Conservation (phyloP, 1,284 basidiomycete species). For the Leccinum griseonigrum region DNA sequence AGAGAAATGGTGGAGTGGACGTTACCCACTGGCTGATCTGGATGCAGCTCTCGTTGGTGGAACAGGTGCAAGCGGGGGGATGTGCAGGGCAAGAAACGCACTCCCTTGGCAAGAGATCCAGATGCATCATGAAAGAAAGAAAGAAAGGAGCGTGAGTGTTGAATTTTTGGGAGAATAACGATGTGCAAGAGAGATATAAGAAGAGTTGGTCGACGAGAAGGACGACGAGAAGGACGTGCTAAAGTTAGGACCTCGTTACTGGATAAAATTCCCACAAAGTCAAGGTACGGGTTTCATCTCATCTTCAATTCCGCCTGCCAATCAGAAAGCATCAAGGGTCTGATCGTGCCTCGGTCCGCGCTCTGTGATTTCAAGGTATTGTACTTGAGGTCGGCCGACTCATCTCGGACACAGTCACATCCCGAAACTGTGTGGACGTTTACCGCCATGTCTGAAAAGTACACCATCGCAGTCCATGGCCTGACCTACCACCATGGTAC, state of each 20-base stretch:
- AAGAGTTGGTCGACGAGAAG: not conserved
- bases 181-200: constrained; percentile 9
- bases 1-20: constrained; percentile 2
- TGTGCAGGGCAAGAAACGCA: constrained; percentile 44
- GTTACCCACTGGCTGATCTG: constrained; percentile 53
- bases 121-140: constrained; percentile 43
- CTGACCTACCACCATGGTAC: constrained; percentile 64
- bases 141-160: constrained; percentile 35
- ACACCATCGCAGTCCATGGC: constrained; percentile 52
- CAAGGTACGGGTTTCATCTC: not conserved
- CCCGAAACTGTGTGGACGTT: not conserved
- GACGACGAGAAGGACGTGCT: not conserved
- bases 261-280: not conserved
- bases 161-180: not conserved
- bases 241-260: constrained; percentile 1
- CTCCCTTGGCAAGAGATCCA: constrained; percentile 46
- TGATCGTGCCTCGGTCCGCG: not conserved
- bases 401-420: not conserved
- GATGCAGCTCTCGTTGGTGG: constrained; percentile 52
- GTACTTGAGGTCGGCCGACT: not conserved
- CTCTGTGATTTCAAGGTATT: too few species aligned
- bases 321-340: not conserved
- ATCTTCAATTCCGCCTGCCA: not conserved
- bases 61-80: constrained; percentile 52
- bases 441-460: constrained; percentile 7